phyloP scores from a whole-genome alignment of 2,329 filamentous ascomycete species.

The Ophiostoma angusticollis region DNA sequence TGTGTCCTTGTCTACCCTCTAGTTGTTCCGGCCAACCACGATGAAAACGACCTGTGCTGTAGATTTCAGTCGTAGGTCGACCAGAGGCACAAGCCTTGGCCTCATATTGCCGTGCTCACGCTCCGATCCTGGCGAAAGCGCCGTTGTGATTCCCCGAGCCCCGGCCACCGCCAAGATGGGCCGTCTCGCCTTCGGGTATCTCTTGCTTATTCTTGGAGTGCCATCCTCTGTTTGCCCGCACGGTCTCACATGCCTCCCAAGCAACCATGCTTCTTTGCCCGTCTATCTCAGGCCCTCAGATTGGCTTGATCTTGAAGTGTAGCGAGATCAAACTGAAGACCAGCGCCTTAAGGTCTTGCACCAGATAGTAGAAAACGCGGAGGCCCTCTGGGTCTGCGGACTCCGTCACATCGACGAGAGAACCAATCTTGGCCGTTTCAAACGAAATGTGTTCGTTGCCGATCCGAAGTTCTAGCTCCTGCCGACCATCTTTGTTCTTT shows the following conservation, averaged over 20 bases:
- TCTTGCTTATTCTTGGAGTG: background rate
- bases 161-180: background rate
- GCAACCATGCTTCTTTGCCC: no score
- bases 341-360: constrained; percentile 91
- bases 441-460: constrained; percentile 97
- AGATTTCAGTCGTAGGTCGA: no score
- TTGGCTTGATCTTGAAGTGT: constrained; percentile 92
- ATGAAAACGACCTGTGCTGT: no score
- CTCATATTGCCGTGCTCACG: no score
- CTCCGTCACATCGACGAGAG: constrained; percentile 89
- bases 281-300: constrained; percentile 27
- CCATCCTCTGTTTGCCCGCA: background rate
- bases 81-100: no score
- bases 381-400: constrained; percentile 92
- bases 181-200: constrained; percentile 6
- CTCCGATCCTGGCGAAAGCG: no score
- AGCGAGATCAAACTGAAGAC: constrained; percentile 93
- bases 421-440: constrained; percentile 98
- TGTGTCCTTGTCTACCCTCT: no score
- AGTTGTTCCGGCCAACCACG: no score
- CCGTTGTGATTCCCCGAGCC: background rate
- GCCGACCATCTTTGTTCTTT: constrained; percentile 97
- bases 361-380: constrained; percentile 95
- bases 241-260: no score
- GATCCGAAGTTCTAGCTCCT: constrained; percentile 88